These are phyloP conservation scores for Diaporthe sp. DNA, from an alignment of 2,329 filamentous ascomycete genomes.

Conservation along the genomic window DNA sequence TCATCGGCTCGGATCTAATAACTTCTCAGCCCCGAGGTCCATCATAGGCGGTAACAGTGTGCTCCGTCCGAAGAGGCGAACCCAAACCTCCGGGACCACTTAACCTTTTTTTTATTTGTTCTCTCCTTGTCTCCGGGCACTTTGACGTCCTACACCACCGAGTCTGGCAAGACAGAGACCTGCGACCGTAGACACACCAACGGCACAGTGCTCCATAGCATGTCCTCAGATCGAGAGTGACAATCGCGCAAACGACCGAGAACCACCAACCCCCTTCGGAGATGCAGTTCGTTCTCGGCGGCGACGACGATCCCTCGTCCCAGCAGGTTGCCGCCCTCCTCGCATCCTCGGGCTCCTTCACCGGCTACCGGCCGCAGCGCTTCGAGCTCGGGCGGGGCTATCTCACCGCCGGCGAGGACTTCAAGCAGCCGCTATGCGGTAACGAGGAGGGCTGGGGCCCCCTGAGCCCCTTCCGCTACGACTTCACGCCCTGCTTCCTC, in stretches of 20 bases:
- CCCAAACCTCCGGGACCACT: conserved; percentile 1
- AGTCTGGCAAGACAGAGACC: conserved; percentile 9
- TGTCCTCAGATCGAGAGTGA: conserved; percentile 33
- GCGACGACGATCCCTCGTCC: conserved; percentile 31
- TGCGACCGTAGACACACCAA: background rate
- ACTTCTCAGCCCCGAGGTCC: conserved; percentile 6
- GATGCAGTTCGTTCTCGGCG: conserved; percentile 40
- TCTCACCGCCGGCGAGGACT: conserved; percentile 64
- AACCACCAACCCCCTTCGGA: conserved; percentile 18
- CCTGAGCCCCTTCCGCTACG: conserved; percentile 86
- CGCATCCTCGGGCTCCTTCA: conserved; percentile 70
- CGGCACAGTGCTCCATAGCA: conserved; percentile 25
- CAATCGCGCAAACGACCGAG: conserved; percentile 28
- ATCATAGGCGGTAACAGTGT: conserved; percentile 21
- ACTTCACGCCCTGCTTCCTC: conserved; percentile 97
- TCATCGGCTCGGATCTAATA: conserved; percentile 34
- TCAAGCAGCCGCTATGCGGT: conserved; percentile 83
- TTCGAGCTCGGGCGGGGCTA: conserved; percentile 70
- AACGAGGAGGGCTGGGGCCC: conserved; percentile 97
- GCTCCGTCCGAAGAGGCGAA: conserved; percentile 25
- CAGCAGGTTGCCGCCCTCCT: conserved; percentile 45
- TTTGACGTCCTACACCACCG: background rate
- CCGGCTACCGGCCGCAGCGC: conserved; percentile 65
- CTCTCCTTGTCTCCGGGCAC: background rate
- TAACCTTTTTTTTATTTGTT: background rate